Evolutionary conservation across 2,329 filamentous ascomycete species (phyloP).

Genomic region (Meredithiella fracta): DNA sequence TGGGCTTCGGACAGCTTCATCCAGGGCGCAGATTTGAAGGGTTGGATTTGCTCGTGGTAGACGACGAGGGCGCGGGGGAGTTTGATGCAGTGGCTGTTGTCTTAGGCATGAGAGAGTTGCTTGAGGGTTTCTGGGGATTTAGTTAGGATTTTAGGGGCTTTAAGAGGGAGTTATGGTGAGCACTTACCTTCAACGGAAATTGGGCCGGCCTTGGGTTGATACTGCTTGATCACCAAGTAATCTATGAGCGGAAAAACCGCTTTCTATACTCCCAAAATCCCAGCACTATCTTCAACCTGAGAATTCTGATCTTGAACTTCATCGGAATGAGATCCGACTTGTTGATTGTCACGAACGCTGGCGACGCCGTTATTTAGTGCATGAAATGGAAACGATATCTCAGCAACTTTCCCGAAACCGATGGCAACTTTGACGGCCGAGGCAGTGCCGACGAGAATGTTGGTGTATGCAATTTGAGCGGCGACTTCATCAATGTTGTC

Average conservation of each 20-base stretch:
- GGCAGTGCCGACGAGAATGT: constrained; percentile 33
- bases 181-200: constrained; percentile 27
- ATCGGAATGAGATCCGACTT: constrained; percentile 41
- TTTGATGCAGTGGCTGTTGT: constrained; percentile 75
- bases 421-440: constrained; percentile 38
- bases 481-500: constrained; percentile 39
- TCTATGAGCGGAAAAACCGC: constrained; percentile 45
- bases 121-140: constrained; percentile 26
- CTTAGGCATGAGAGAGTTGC: constrained; percentile 33
- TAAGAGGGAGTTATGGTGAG: constrained; percentile 18
- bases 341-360: constrained; percentile 59
- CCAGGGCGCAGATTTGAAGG: constrained; percentile 31
- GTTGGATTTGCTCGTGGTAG: constrained; percentile 35
- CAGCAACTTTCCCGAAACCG: constrained; percentile 44
- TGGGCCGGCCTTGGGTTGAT: constrained; percentile 36
- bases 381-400: constrained; percentile 62
- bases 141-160: neutral
- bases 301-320: constrained; percentile 46
- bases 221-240: constrained; percentile 40
- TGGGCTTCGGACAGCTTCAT: constrained; percentile 36
- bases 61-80: constrained; percentile 52
- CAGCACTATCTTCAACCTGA: constrained; percentile 68
- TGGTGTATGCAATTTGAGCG: constrained; percentile 42
- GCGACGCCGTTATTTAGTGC: constrained; percentile 54
- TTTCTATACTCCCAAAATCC: constrained; percentile 62